phyloP scores from a whole-genome alignment of 106 monocot genomes.

The Platanthera guangdongensis region DNA sequence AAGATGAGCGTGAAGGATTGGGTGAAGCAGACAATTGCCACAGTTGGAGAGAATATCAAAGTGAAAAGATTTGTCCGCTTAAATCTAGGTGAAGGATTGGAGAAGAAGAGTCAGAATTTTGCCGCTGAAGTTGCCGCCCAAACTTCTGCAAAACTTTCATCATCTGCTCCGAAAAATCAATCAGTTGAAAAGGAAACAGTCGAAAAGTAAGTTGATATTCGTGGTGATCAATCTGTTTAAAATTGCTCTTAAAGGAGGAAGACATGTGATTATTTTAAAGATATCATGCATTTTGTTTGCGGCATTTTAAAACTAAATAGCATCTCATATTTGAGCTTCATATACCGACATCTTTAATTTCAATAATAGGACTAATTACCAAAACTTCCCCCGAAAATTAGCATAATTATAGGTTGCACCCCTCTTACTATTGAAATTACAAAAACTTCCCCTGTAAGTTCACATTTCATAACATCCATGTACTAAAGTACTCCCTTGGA shows the following conservation, averaged over 20 bases:
- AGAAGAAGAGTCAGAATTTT: constrained; percentile 88
- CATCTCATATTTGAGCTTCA: no score
- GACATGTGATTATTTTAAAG: no score
- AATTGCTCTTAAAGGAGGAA: not conserved
- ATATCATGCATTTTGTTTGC: no score
- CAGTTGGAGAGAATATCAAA: constrained; percentile 92
- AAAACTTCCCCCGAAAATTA: no score
- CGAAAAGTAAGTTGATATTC: constrained; percentile 45
- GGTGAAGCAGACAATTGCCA: constrained; percentile 88
- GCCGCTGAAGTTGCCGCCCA: constrained; percentile 96
- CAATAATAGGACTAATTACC: no score
- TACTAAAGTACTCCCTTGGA: no score
- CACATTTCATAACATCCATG: no score
- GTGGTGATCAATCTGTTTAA: not conserved
- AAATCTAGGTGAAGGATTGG: constrained; percentile 93
- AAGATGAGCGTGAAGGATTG: constrained; percentile 70
- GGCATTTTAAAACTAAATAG: no score
- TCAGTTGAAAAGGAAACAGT: constrained; percentile 29
- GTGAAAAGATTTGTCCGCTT: constrained; percentile 74
- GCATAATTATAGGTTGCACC: no score
- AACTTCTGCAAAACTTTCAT: constrained; percentile 50
- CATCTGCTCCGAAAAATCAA: constrained; percentile 23
- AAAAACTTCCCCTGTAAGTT: no score
- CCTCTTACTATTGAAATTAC: no score
- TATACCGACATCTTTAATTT: no score